phyloP scores from a whole-genome alignment of 2,329 filamentous ascomycete species.

The Camillea tinctor region DNA sequence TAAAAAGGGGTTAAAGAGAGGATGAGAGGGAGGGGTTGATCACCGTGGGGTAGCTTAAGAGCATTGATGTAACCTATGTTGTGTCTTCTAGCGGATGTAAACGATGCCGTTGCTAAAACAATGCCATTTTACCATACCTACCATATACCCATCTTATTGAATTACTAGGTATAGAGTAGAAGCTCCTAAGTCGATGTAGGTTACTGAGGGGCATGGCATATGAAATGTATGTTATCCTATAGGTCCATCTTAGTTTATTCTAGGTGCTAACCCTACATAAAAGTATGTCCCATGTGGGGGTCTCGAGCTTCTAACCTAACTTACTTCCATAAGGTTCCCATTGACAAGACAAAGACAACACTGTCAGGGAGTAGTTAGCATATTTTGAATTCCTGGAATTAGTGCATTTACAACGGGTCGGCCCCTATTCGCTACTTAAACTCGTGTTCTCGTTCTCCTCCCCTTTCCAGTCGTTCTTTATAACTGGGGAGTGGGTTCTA shows the following conservation, averaged over 20 bases:
- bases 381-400: not conserved
- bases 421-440: not conserved
- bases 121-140: not conserved
- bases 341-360: no score
- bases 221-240: not conserved
- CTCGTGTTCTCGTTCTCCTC: no score
- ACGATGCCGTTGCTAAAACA: no score
- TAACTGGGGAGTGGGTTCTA: not conserved
- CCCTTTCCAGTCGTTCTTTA: not conserved
- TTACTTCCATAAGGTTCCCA: no score
- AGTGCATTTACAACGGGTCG: not conserved
- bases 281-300: no score
- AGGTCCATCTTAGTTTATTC: not conserved
- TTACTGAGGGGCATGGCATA: not conserved
- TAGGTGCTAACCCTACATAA: no score
- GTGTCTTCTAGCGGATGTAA: no score
- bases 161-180: not conserved
- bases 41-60: not conserved
- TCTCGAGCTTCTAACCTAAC: no score
- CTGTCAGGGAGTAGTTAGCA: not conserved
- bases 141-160: not conserved
- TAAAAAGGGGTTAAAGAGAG: not conserved
- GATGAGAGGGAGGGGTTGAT: not conserved
- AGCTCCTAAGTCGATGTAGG: no score
- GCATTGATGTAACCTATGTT: no score